Base-by-base conservation (phyloP, 495 filamentous ascomycete species). In the Xylaria scruposa region DNA sequence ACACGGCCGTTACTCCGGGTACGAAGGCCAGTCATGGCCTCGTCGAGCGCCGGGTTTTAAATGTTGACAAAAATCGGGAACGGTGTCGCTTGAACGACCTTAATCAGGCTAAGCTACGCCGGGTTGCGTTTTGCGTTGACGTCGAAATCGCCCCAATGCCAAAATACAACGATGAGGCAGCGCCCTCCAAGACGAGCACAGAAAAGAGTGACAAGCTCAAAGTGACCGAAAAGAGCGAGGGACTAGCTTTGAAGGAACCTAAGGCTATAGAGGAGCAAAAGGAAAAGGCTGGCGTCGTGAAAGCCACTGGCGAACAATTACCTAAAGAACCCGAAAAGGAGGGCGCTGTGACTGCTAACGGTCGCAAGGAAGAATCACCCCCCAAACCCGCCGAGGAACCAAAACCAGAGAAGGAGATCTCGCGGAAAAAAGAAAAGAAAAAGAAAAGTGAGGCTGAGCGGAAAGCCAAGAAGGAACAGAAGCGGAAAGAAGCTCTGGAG, bases 111-210 rank as follows among this genome's bases (percentile, higher is more conserved):
- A 97, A 96, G 72, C 81, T 99, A 42, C 87, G 94, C 26, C 87
- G 93, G 44, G 96, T 99, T 2, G 92, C 94, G 2, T 99, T 99
- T 75, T 97, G 92, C 74, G 96, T 99, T 4, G 96, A 99, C 79
- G 96, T 99, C 15, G 96, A 99, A 82, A 96, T 99, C 76, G 95
- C 96, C 53, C 85, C 83, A 31, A 85, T 86, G 79, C 86, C 87
- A 5, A 84, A 81, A 71, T 88, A 91, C 72, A 78, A 69, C 26
- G 88, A 90, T 12, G 86, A 86, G 29, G 79, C 82, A 29, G 24
- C 73, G 29, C 29, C 62, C 1, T 71, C 63, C 24, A 76, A 76
- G 24, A 77, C 80, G 42, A 82, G 81, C 68, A 81, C 79, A 67
- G 86, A 88, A 61, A 83, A 90, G 83, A 80, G 78, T 46, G 80